Evolutionary conservation across 805 yeast species (phyloP).

Genomic region (Priceomyces carsonii): DNA sequence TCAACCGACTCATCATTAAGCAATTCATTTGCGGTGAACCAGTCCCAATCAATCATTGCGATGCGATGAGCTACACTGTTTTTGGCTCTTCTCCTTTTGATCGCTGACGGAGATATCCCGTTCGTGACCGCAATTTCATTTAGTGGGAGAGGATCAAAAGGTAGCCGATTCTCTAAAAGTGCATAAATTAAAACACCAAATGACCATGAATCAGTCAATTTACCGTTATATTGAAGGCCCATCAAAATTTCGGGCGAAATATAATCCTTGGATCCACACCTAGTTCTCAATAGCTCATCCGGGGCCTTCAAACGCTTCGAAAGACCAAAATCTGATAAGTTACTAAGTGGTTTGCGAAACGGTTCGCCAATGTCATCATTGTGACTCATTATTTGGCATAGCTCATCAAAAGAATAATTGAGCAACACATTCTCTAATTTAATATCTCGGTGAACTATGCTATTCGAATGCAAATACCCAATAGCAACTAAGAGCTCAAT

Average conservation of each 20-base stretch:
- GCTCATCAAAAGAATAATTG: slow-evolving; percentile 29
- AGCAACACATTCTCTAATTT: slow-evolving; percentile 83
- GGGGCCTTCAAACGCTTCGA: slow-evolving; percentile 65
- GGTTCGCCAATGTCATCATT: neutral
- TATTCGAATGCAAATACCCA: slow-evolving; percentile 62
- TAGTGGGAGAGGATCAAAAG: slow-evolving; percentile 84
- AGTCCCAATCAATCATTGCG: slow-evolving; percentile 89
- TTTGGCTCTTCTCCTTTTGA: slow-evolving; percentile 42
- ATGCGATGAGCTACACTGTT: slow-evolving; percentile 81
- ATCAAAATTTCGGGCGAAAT: slow-evolving; percentile 91
- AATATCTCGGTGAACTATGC: slow-evolving; percentile 86
- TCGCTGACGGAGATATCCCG: slow-evolving; percentile 41
- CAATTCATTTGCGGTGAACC: slow-evolving; percentile 51
- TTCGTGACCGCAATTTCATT: slow-evolving; percentile 26
- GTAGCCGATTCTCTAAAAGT: slow-evolving; percentile 80
- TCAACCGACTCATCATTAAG: slow-evolving; percentile 10
- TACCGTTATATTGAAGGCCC: slow-evolving; percentile 91
- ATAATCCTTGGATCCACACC: slow-evolving; percentile 97
- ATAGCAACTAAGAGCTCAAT: slow-evolving; percentile 73
- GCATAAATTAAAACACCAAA: slow-evolving; percentile 89
- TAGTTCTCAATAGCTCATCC: slow-evolving; percentile 68
- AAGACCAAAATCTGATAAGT: slow-evolving; percentile 88
- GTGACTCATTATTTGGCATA: slow-evolving; percentile 20
- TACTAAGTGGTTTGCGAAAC: slow-evolving; percentile 25
- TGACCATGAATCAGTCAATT: slow-evolving; percentile 92